Conservation (phyloP, 2,329 filamentous ascomycete species). For the Aspergillus pseudoterreus region DNA sequence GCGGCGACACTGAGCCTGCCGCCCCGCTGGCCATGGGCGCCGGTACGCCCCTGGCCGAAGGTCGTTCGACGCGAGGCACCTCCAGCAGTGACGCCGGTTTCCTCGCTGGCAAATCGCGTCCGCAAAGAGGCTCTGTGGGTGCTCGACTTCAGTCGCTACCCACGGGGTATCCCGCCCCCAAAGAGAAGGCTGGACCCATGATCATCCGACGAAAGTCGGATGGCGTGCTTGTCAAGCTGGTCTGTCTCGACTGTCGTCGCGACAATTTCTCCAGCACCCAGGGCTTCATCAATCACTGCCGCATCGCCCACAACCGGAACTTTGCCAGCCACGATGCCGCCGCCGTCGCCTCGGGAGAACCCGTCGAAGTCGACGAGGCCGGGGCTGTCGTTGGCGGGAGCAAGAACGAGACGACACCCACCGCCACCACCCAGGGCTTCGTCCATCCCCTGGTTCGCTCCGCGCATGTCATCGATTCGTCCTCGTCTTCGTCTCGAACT, state of each 20-base stretch:
- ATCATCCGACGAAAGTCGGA: conserved; percentile 79
- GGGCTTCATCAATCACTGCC: conserved; percentile 98
- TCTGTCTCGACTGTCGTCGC: conserved; percentile 82
- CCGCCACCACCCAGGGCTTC: conserved; percentile 42
- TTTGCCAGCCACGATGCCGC: conserved; percentile 97
- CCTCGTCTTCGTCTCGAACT: conserved; percentile 14
- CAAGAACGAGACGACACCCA: conserved; percentile 25
- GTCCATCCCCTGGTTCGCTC: conserved; percentile 61
- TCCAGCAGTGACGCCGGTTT: conserved; percentile 51
- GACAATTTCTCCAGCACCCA: conserved; percentile 95
- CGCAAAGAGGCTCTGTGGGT: conserved; percentile 56
- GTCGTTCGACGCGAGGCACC: conserved; percentile 75
- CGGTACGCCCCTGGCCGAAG: conserved; percentile 56
- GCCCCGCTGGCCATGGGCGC: conserved; percentile 17
- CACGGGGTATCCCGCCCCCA: conserved; percentile 67
- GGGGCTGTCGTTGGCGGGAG: conserved; percentile 43
- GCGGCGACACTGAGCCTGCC: conserved; percentile 40
- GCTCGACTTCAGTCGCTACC: conserved; percentile 67
- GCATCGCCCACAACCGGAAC: conserved; percentile 87
- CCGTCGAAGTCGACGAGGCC: conserved; percentile 66
- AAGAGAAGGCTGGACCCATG: conserved; percentile 78
- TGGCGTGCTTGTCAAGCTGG: conserved; percentile 80
- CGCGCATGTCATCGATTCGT: conserved; percentile 40
- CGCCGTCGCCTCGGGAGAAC: conserved; percentile 79
- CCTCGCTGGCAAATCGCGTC: conserved; percentile 53